Evolutionary conservation across 495 filamentous ascomycete genomes (phyloP), one percentile per base, ranked within the genome.

Genomic region (Rusavskia elegans): DNA sequence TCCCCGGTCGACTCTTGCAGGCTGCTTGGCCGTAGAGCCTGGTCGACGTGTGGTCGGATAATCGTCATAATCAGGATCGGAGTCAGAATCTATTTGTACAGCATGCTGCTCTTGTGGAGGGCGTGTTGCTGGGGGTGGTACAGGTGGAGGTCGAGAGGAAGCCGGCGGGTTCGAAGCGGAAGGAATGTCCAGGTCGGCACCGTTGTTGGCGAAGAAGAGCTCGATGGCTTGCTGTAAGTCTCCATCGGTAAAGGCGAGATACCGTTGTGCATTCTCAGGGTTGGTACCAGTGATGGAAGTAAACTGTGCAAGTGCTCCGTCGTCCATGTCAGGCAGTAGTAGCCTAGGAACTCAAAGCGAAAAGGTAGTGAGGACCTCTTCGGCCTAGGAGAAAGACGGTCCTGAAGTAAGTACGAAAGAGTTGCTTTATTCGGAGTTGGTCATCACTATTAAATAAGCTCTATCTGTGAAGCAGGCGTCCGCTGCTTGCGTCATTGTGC

Each of bases 211-310:
- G 65, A 85, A 97, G 70, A 78, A 98, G 13, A 96, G 81, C 68
- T 85, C 78, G 60, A 96, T 79, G 8, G 92, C 92, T 63, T 92
- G 85, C 60, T 83, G 78, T 50, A 87, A 70, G 60, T 94, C 80
- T 59, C 79, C 81, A 56, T 93, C 86, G 25, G 87, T 81, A 50
- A 98, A 70, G 57, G 82, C 73, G 36, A 97, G 76, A 65, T 93
- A 94, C 57, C 83, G 84, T 51, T 73, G 73, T 23, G 88, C 89
- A 53, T 80, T 73, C 54, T 81, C 70, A 10, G 77, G 73, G 45
- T 68, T 69, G 39, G 77, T 72, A 42, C 68, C 69, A 38, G 92
- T 97, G 62, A 98, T 79, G 68, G 62, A 71, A 61, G 71, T 71
- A 62, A 92, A 89, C 55, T 72, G 66, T 14, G 64, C 67, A 49